phyloP scores from a whole-genome alignment of 371 early-diverging fungal genomes.

The Mucor plumbeus region DNA sequence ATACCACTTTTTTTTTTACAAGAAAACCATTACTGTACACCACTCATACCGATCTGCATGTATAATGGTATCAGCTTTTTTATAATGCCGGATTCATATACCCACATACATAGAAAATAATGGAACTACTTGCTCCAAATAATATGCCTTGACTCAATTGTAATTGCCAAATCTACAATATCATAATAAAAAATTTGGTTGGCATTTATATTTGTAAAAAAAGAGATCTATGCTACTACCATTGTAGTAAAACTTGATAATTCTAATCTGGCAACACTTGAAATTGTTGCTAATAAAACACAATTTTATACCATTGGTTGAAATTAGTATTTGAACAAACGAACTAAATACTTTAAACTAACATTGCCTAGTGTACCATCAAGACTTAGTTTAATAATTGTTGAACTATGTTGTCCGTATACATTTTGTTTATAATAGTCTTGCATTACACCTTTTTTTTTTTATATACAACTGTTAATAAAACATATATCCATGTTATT shows the following conservation, averaged over 20 bases:
- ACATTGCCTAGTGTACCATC: conserved; percentile 39
- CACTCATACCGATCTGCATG: conserved; percentile 6
- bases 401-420: neutral
- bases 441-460: conserved; percentile 32
- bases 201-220: neutral
- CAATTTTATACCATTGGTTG: conserved; percentile 22
- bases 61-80: neutral
- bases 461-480: too few species aligned
- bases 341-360: conserved; percentile 33
- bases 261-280: conserved; percentile 21
- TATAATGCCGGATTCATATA: neutral
- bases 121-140: conserved; percentile 52
- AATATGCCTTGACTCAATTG: conserved; percentile 34
- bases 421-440: conserved; percentile 28
- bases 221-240: neutral
- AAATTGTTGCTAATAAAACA: conserved; percentile 10
- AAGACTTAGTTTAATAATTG: conserved; percentile 33
- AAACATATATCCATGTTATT: too few species aligned
- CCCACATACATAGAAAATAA: conserved; percentile 30
- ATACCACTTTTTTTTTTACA: conserved; percentile 66
- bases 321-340: conserved; percentile 33
- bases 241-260: conserved; percentile 11
- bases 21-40: conserved; percentile 68
- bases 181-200: neutral
- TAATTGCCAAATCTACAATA: conserved; percentile 33